A percentile compares a stretch with the other conserved stretches of the same genome.
Evolutionary conservation across 129 eudicot species (phyloP).

Genomic region (Helianthus annuus): HanXRQr2.0-SUNRISE NC_035446.2:100605943-100606442

Average conservation of each 20-base stretch:
- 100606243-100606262: constrained; percentile 14
- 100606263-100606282: constrained; percentile 7
- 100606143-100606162: background rate
- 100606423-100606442: background rate
- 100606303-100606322: background rate
- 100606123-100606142: background rate
- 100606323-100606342: background rate
- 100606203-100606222: constrained; percentile 13
- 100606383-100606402: background rate
- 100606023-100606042: background rate
- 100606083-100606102: background rate
- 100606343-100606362: background rate
- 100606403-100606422: background rate
- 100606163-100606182: background rate
- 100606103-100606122: background rate
- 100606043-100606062: background rate
- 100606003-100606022: background rate
- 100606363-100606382: background rate
- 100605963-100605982: background rate
- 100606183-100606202: background rate
- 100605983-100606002: background rate
- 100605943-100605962: constrained; percentile 5
- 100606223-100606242: constrained; percentile 4
- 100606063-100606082: background rate
- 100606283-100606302: background rate